A percentile compares a stretch with the other conserved stretches of the same genome.
phyloP scores from a whole-genome alignment of 2,329 filamentous ascomycete genomes.

The Epichloe uncinata region DNA sequence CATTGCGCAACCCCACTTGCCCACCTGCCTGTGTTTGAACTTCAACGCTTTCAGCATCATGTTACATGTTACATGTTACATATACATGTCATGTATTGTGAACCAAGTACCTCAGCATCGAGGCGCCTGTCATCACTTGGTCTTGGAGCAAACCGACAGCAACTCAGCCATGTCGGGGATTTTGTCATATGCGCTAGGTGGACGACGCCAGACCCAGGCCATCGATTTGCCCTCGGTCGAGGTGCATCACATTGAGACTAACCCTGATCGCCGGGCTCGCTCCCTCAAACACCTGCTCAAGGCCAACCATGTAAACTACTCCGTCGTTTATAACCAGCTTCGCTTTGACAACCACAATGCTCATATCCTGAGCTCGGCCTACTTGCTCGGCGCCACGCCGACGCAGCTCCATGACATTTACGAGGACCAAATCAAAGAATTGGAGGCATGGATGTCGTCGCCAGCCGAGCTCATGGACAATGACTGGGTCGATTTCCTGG shows the following conservation, averaged over 20 bases:
- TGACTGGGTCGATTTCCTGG: conserved; percentile 80
- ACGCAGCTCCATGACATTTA: conserved; percentile 70
- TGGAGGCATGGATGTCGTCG: conserved; percentile 73
- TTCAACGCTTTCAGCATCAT: conserved; percentile 5
- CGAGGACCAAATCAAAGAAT: conserved; percentile 54
- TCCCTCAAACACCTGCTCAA: conserved; percentile 83
- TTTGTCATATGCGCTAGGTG: conserved; percentile 20
- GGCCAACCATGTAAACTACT: conserved; percentile 83
- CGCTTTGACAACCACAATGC: conserved; percentile 72
- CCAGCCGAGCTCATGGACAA: conserved; percentile 69
- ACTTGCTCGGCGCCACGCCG: conserved; percentile 64
- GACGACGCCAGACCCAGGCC: conserved; percentile 16
- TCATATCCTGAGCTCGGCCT: conserved; percentile 74
- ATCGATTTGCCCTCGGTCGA: conserved; percentile 54
- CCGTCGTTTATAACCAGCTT: conserved; percentile 64
- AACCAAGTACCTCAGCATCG: not conserved
- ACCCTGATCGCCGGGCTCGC: conserved; percentile 63
- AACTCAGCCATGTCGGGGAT: conserved; percentile 19
- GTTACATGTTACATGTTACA: not conserved
- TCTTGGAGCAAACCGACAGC: not conserved
- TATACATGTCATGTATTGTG: too few species aligned
- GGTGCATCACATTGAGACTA: conserved; percentile 67
- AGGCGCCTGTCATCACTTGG: too few species aligned
- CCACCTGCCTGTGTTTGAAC: not conserved
- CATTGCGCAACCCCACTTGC: not conserved